Conservation (phyloP, 2,329 filamentous ascomycete genomes). For the Fusarium stilboides region DNA sequence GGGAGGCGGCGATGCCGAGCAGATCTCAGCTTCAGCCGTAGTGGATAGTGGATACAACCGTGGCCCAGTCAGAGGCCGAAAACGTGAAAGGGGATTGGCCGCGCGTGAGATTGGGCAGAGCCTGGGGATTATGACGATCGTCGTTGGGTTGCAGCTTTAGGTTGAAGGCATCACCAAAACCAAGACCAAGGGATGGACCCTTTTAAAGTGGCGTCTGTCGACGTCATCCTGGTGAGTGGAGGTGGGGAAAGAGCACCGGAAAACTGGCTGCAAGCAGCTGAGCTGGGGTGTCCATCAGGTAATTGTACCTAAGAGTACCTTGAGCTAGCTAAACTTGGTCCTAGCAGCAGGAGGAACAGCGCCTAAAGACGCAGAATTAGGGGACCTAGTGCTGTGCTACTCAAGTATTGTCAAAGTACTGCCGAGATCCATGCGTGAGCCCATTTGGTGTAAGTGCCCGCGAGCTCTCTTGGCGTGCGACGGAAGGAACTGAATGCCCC, state of each 20-base stretch:
- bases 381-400: not conserved
- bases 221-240: slow-evolving; percentile 38
- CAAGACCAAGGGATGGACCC: slow-evolving; percentile 23
- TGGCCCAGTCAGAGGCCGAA: not conserved
- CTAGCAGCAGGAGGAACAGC: too few species aligned
- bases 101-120: slow-evolving; percentile 19
- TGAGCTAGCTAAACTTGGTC: not conserved
- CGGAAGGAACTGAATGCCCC: slow-evolving; percentile 23
- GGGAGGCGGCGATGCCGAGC: slow-evolving; percentile 40
- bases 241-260: slow-evolving; percentile 21
- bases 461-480: slow-evolving; percentile 37
- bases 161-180: slow-evolving; percentile 38
- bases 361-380: not conserved
- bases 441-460: slow-evolving; percentile 41
- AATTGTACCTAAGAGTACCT: slow-evolving; percentile 16
- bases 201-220: slow-evolving; percentile 31
- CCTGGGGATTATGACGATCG: slow-evolving; percentile 38
- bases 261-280: slow-evolving; percentile 41
- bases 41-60: slow-evolving; percentile 13
- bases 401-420: slow-evolving; percentile 20
- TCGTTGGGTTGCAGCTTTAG: slow-evolving; percentile 32
- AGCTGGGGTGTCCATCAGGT: not conserved
- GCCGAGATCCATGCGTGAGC: not conserved
- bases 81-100: slow-evolving; percentile 15
- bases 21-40: slow-evolving; percentile 26